phyloP scores from a whole-genome alignment of 129 eudicot species.

The Deinandra increscens region DNA sequence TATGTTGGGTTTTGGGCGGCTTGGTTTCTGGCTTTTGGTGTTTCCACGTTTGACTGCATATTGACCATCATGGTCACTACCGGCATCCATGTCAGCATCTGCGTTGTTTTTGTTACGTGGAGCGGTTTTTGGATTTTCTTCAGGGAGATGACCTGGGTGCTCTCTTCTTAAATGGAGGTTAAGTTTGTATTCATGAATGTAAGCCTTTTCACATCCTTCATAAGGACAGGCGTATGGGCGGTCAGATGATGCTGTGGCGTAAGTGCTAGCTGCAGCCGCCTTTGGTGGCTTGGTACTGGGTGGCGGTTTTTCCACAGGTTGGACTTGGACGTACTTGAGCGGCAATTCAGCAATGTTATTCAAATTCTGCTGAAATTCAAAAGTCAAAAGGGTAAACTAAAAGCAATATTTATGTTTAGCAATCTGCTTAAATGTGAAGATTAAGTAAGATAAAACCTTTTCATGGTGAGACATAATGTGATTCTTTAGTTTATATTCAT shows the following conservation, averaged over 20 bases:
- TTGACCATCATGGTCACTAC: slow-evolving; percentile 65
- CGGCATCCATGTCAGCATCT: slow-evolving; percentile 76
- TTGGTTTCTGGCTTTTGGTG: slow-evolving; percentile 52
- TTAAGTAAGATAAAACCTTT: slow-evolving; percentile 50
- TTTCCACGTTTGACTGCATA: slow-evolving; percentile 55
- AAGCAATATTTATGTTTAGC: slow-evolving; percentile 3
- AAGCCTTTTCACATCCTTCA: slow-evolving; percentile 87
- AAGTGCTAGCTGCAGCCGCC: slow-evolving; percentile 35
- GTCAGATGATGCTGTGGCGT: slow-evolving; percentile 62
- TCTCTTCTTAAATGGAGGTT: slow-evolving; percentile 86
- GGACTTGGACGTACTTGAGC: slow-evolving; percentile 48
- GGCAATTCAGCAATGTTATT: slow-evolving; percentile 35
- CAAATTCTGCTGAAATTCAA: slow-evolving; percentile 39
- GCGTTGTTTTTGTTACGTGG: slow-evolving; percentile 36
- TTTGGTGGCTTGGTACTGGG: slow-evolving; percentile 50
- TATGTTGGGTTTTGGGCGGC: slow-evolving; percentile 61
- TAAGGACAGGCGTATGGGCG: slow-evolving; percentile 91
- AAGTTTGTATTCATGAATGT: slow-evolving; percentile 94
- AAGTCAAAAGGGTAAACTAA: background rate
- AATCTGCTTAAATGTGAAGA: background rate
- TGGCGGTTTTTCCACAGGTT: slow-evolving; percentile 40
- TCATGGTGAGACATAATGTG: slow-evolving; percentile 85
- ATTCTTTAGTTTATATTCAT: slow-evolving; percentile 91
- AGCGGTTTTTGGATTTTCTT: slow-evolving; percentile 58
- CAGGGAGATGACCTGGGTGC: slow-evolving; percentile 89